Evolutionary conservation across 805 yeast genomes (phyloP).

Genomic region (Metschnikowia shivogae): DNA sequence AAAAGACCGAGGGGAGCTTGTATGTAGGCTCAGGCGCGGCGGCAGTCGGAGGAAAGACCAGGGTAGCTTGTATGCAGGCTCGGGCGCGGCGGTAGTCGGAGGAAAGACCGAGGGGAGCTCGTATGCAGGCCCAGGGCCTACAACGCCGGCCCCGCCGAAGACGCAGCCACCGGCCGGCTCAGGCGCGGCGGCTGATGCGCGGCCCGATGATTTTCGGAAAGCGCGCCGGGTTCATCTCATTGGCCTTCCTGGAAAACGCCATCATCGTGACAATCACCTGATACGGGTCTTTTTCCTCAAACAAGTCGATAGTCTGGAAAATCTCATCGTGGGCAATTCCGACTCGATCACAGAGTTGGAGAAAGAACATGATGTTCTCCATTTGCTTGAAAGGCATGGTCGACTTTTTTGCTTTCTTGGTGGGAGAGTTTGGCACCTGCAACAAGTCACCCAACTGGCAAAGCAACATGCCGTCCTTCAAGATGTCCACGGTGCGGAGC

Average conservation of each 20-base stretch:
- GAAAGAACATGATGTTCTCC: slow-evolving; percentile 79
- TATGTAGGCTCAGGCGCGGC: too few species aligned
- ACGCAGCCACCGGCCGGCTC: too few species aligned
- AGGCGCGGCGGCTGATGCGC: slow-evolving; percentile 16
- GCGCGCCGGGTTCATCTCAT: slow-evolving; percentile 31
- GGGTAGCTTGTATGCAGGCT: too few species aligned
- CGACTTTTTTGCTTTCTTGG: slow-evolving; percentile 52
- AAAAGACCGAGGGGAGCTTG: too few species aligned
- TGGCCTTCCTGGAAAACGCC: slow-evolving; percentile 67
- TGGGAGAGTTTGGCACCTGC: slow-evolving; percentile 25
- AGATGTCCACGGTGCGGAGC: slow-evolving; percentile 39
- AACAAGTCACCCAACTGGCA: slow-evolving; percentile 33
- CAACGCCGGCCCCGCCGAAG: too few species aligned
- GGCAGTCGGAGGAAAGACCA: neutral
- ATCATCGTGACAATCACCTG: slow-evolving; percentile 72
- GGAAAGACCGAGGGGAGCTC: too few species aligned
- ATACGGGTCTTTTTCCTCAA: slow-evolving; percentile 69
- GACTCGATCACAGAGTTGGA: slow-evolving; percentile 53
- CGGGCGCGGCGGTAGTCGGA: too few species aligned
- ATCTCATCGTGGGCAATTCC: slow-evolving; percentile 81
- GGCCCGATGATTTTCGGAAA: slow-evolving; percentile 37
- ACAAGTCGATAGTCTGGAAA: slow-evolving; percentile 75
- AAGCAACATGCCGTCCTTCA: slow-evolving; percentile 55
- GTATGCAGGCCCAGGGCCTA: too few species aligned
- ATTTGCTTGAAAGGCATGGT: slow-evolving; percentile 72